Conservation (phyloP, 371 early-diverging fungal genomes). For the Circinella minor region DNA sequence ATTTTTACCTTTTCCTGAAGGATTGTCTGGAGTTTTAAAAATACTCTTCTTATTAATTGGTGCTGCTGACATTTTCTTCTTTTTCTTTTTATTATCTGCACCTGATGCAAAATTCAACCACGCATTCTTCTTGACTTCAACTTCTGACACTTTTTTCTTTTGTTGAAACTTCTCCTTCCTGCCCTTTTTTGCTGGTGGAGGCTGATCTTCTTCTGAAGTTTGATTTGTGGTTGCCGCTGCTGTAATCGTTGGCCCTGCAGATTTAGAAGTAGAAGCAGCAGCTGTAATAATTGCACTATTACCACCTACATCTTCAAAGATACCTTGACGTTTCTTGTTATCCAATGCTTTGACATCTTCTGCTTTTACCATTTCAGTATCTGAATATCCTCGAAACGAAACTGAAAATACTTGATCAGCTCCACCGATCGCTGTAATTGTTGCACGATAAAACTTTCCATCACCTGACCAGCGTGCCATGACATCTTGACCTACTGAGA, state of each 20-base stretch:
- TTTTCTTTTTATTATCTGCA: slow-evolving; percentile 54
- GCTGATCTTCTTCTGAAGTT: background rate
- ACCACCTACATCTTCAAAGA: slow-evolving; percentile 40
- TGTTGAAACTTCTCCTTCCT: background rate
- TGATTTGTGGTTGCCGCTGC: slow-evolving; percentile 43
- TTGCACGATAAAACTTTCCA: slow-evolving; percentile 64
- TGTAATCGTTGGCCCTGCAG: slow-evolving; percentile 26
- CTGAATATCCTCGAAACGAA: slow-evolving; percentile 64
- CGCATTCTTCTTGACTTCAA: slow-evolving; percentile 74
- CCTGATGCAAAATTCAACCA: slow-evolving; percentile 81
- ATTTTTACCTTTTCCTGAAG: slow-evolving; percentile 65
- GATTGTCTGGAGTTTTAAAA: slow-evolving; percentile 72
- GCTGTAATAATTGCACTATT: slow-evolving; percentile 21
- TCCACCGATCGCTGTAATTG: slow-evolving; percentile 68
- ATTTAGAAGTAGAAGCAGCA: slow-evolving; percentile 8
- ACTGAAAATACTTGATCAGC: slow-evolving; percentile 71
- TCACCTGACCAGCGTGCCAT: slow-evolving; percentile 61
- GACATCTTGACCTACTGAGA: slow-evolving; percentile 61
- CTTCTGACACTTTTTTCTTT: slow-evolving; percentile 64
- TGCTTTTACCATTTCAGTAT: slow-evolving; percentile 59
- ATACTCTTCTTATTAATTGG: slow-evolving; percentile 72
- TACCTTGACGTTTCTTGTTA: slow-evolving; percentile 44
- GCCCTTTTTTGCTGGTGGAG: background rate
- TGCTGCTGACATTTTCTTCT: slow-evolving; percentile 29
- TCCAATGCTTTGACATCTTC: slow-evolving; percentile 60